A percentile compares a stretch with the other conserved stretches of the same genome.
Evolutionary conservation across 352 stramenopile species (phyloP).

Genomic region (Phytophthora agathidicida): DNA sequence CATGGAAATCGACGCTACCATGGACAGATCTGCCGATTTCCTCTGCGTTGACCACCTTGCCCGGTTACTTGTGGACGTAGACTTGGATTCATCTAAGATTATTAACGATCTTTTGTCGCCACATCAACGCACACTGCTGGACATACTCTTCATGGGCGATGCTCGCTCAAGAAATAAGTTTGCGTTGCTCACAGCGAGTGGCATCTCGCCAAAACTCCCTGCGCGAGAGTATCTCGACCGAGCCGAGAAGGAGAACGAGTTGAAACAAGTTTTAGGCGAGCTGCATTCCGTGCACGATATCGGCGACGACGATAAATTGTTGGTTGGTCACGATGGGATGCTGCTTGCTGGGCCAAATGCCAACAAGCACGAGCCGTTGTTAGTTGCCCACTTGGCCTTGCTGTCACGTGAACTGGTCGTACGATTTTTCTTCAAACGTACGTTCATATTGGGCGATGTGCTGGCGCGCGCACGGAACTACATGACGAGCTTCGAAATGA

Average conservation of each 20-base stretch:
- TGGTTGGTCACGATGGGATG: constrained; percentile 95
- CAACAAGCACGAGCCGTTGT: constrained; percentile 92
- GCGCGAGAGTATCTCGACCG: constrained; percentile 97
- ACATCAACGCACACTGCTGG: constrained; percentile 93
- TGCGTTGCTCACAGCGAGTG: constrained; percentile 96
- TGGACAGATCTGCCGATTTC: constrained; percentile 96
- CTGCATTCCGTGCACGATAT: constrained; percentile 96
- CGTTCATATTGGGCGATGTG: constrained; percentile 96
- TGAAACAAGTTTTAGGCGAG: constrained; percentile 96
- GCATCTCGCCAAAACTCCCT: constrained; percentile 95
- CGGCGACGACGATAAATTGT: constrained; percentile 94
- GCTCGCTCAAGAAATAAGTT: constrained; percentile 95
- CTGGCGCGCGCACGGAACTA: constrained; percentile 93
- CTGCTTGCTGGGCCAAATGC: constrained; percentile 93
- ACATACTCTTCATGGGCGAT: constrained; percentile 97
- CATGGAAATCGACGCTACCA: constrained; percentile 95
- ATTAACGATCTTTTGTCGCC: constrained; percentile 95
- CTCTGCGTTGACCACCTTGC: constrained; percentile 97
- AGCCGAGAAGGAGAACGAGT: constrained; percentile 97
- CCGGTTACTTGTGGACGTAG: constrained; percentile 94
- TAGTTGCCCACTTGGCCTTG: constrained; percentile 93
- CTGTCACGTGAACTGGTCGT: constrained; percentile 94
- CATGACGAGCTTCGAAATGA: constrained; percentile 92
- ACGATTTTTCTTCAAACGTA: constrained; percentile 95
- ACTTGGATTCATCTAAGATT: constrained; percentile 96